Base-by-base conservation (phyloP, 768 basidiomycete genomes). In the Rhizopogon rudus region DNA sequence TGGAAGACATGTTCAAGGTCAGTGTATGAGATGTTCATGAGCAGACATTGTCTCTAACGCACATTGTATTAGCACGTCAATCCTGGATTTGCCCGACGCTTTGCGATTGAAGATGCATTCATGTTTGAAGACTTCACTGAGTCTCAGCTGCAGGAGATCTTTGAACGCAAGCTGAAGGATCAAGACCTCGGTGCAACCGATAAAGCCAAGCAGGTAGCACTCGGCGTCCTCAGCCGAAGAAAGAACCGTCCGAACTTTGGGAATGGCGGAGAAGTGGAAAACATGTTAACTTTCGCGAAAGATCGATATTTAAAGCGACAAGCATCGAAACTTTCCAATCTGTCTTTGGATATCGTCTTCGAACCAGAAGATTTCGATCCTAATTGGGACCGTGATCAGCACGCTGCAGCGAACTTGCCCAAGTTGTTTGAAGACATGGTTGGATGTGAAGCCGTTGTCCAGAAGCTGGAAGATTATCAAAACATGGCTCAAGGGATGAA, bases 1-100 rank as follows among this genome's bases (percentile, higher is more conserved):
- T 88, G 78, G 64, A 69, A n/a, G 81, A 87, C 25, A 88, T 88
- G 87, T 87, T 87, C 67, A 83, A 86, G 72, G 86, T 78, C 64
- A 44, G 71, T 57, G 16, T 28, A 31, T 10, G 44, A 6, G 29
- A 10, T 13, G 14, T 20, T 43, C n/a, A 29, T 29, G 2, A 1
- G 5, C 12, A 25, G 3, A 3, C 5, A 1, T 16, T 43, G 3
- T 8, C 42, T 8, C 20, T 59, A 28, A 56, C 44, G 44, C 5
- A 41, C 14, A 12, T 42, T 6, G 12, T 35, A 28, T 3, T 52
- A 88, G 86, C 82, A 87, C 51, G 86, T 87, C 25, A 88, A 88
- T 61, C 81, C 84, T 1, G 87, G 86, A 14, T 67, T 88, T 13
- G 68, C 79, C 2, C 78, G 87, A 25, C 82, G 87, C 0, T 88